These are phyloP conservation scores for Mesostigma viride DNA, from an alignment of 139 green algal species.

Conservation along the genomic window DNA sequence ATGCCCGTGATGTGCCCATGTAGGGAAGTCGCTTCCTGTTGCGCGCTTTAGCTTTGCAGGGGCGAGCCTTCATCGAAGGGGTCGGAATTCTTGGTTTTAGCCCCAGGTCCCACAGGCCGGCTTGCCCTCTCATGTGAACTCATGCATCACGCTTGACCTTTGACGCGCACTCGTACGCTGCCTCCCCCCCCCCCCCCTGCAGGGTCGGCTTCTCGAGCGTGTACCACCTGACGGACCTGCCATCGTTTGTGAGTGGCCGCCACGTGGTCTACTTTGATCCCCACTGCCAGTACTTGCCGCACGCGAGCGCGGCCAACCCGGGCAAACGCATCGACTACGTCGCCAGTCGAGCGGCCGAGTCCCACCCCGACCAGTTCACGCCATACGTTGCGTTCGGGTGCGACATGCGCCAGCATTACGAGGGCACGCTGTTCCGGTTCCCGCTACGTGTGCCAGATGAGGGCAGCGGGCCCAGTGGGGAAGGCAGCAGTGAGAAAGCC, in stretches of 20 bases:
- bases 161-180: too few relatives aligned
- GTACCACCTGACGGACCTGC: slow-evolving; percentile 68
- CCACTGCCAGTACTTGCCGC: slow-evolving; percentile 36
- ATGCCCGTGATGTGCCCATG: too few relatives aligned
- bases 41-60: too few relatives aligned
- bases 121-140: too few relatives aligned
- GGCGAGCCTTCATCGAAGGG: too few relatives aligned
- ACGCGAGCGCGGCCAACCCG: slow-evolving; percentile 32
- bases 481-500: too few relatives aligned
- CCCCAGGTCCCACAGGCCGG: too few relatives aligned
- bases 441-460: slow-evolving; percentile 32
- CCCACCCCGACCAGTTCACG: slow-evolving; percentile 40
- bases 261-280: slow-evolving; percentile 66
- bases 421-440: slow-evolving; percentile 60
- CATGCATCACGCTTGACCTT: too few relatives aligned
- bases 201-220: slow-evolving; percentile 57
- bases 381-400: slow-evolving; percentile 39
- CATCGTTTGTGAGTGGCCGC: slow-evolving; percentile 47
- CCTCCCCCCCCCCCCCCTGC: slow-evolving; percentile 3
- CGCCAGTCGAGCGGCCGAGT: slow-evolving; percentile 4
- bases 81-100: too few relatives aligned
- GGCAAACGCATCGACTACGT: slow-evolving; percentile 66
- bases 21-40: too few relatives aligned
- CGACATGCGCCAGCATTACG: slow-evolving; percentile 37
- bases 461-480: too few relatives aligned